Percentiles rank a stretch among this genome's conserved stretches.
Evolutionary conservation across 1,284 basidiomycete genomes (phyloP).

Genomic region (Singerocomus inundabilis): DNA sequence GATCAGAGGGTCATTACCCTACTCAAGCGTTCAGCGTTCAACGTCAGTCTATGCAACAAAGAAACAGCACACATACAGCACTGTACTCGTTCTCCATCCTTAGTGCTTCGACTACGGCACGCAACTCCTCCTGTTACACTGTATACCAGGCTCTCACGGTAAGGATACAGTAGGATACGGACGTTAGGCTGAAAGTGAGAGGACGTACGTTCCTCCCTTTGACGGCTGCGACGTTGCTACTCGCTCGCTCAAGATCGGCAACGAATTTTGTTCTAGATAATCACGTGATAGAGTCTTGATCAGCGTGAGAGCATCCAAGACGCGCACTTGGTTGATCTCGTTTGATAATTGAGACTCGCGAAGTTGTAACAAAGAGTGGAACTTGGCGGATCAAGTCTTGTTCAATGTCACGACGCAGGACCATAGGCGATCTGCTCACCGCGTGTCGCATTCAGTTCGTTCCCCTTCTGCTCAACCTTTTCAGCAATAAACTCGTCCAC

Average conservation of each 20-base stretch:
- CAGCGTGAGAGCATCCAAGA: conserved; percentile 87
- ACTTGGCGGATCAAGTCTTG: conserved; percentile 89
- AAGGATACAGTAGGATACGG: too few species aligned
- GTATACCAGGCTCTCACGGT: not conserved
- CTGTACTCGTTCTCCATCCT: conserved; percentile 77
- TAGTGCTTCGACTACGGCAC: conserved; percentile 89
- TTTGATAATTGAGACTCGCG: conserved; percentile 87
- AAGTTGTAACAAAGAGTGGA: conserved; percentile 77
- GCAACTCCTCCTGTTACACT: conserved; percentile 72
- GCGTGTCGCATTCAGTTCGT: conserved; percentile 94
- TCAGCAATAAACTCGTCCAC: conserved; percentile 91
- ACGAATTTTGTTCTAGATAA: conserved; percentile 93
- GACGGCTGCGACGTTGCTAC: conserved; percentile 86
- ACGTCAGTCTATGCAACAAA: not conserved
- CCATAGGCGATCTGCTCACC: conserved; percentile 46
- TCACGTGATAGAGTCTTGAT: conserved; percentile 87
- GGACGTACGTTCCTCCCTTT: conserved; percentile 84
- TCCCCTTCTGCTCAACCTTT: conserved; percentile 86
- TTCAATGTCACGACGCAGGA: conserved; percentile 57
- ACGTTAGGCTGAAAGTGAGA: not conserved
- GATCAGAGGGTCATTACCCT: conserved; percentile 68
- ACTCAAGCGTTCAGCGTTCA: conserved; percentile 34
- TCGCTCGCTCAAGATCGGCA: conserved; percentile 90
- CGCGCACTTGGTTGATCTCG: conserved; percentile 87
- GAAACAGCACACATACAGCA: conserved; percentile 49